These are phyloP conservation scores for Albatrellus ellisii DNA, from an alignment of 768 basidiomycete species.

Conservation along the genomic window DNA sequence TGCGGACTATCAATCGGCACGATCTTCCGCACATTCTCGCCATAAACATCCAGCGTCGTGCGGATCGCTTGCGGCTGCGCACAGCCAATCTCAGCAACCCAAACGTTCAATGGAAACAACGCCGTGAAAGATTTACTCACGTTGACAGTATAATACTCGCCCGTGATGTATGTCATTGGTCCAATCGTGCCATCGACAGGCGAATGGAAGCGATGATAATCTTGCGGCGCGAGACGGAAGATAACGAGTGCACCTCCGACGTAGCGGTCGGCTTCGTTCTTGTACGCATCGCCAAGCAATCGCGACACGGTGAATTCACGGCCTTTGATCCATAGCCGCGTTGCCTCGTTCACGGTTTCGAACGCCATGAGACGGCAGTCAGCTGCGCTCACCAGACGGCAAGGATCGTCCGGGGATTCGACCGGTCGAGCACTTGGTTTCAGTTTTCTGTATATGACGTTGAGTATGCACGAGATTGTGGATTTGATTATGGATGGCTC, in stretches of 20 bases:
- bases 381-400: conserved; percentile 74
- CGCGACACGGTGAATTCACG: conserved; percentile 77
- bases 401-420: conserved; percentile 59
- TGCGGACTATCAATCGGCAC: conserved; percentile 83
- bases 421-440: conserved; percentile 72
- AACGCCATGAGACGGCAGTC: conserved; percentile 97
- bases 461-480: background rate
- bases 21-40: conserved; percentile 88
- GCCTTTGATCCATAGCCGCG: conserved; percentile 92
- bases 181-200: conserved; percentile 82
- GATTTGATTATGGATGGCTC: conserved; percentile 11
- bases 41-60: conserved; percentile 82
- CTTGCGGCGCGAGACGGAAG: conserved; percentile 87
- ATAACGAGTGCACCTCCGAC: conserved; percentile 76
- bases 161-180: conserved; percentile 67
- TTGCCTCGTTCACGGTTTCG: conserved; percentile 75
- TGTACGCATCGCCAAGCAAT: conserved; percentile 71
- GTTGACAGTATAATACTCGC: conserved; percentile 96
- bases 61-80: conserved; percentile 83
- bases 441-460: conserved; percentile 49
- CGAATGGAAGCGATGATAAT: conserved; percentile 90
- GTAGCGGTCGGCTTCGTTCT: conserved; percentile 55
- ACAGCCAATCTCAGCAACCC: background rate
- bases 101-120: background rate
- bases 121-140: conserved; percentile 26